These are phyloP conservation scores for Ambrosia artemisiifolia DNA, from an alignment of 129 eudicot species.

Conservation along the genomic window DNA sequence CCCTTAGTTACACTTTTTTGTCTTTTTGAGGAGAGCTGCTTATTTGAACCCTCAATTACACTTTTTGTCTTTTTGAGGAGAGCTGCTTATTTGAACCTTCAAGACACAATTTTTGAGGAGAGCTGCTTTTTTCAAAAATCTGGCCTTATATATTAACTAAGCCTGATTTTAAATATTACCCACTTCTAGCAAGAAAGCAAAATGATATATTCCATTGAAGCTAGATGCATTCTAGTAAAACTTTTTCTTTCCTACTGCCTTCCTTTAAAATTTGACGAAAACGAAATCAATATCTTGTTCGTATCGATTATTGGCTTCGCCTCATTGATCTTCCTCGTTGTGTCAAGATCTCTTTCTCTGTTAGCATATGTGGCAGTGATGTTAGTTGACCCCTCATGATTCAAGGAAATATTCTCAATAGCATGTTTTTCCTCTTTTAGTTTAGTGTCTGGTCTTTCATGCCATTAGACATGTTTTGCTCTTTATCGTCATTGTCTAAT, in stretches of 20 bases:
- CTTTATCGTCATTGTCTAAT: background rate
- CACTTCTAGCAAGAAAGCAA: background rate
- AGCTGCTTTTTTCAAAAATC: background rate
- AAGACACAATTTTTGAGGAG: too few relatives aligned
- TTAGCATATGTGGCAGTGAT: background rate
- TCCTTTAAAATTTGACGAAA: slow-evolving; percentile 23
- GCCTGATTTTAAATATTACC: background rate
- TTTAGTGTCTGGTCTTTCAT: background rate
- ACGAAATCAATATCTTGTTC: slow-evolving; percentile 18
- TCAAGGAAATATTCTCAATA: background rate
- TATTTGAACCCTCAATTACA: background rate
- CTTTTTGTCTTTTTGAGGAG: background rate
- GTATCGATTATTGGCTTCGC: background rate
- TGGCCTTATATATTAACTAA: background rate
- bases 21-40: background rate
- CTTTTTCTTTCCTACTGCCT: slow-evolving; percentile 9
- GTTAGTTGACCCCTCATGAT: background rate
- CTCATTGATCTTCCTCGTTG: background rate
- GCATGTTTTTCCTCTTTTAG: background rate
- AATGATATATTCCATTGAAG: background rate
- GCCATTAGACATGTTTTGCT: background rate
- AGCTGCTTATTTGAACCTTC: slow-evolving; percentile 1
- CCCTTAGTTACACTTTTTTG: background rate
- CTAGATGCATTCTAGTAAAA: background rate
- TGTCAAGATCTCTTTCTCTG: slow-evolving; percentile 3